Conservation (phyloP, 164 flowering plant genomes). For the Nelumbo lutea region DNA sequence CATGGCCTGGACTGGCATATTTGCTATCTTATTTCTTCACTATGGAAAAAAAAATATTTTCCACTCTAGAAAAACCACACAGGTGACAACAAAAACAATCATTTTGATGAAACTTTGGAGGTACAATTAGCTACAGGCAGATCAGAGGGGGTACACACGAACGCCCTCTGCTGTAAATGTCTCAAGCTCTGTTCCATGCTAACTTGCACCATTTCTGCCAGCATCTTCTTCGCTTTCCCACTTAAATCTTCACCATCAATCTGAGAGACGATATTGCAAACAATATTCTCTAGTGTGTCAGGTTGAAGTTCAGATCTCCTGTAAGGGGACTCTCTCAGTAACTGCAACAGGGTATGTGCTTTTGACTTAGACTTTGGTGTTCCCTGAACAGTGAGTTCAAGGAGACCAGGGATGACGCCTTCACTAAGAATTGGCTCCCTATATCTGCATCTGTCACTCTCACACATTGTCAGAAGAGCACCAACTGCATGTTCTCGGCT, state of each 20-base stretch:
- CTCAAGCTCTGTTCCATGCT: conserved; percentile 97
- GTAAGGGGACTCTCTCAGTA: conserved; percentile 71
- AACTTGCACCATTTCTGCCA: conserved; percentile 93
- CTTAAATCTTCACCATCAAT: conserved; percentile 77
- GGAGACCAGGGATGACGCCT: conserved; percentile 94
- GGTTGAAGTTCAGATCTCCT: conserved; percentile 61
- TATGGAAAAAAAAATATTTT: not conserved
- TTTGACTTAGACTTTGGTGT: conserved; percentile 63
- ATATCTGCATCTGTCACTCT: conserved; percentile 68
- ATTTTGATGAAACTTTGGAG: conserved; percentile 57
- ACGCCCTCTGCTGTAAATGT: conserved; percentile 82
- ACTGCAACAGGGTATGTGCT: conserved; percentile 53
- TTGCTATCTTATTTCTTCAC: not conserved
- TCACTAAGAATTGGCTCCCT: conserved; percentile 81
- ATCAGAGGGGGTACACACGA: conserved; percentile 69
- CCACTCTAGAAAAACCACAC: not conserved
- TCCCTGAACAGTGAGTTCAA: conserved; percentile 95
- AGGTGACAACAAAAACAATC: conserved; percentile 8
- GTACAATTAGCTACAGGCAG: conserved; percentile 42
- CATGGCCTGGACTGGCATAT: conserved; percentile 33
- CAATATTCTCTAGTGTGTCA: conserved; percentile 74
- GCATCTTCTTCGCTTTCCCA: conserved; percentile 81
- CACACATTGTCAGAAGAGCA: conserved; percentile 73
- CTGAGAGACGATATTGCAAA: conserved; percentile 72
- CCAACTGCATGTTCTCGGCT: conserved; percentile 82